Conservation (phyloP, 208 protist species). For the Acanthamoeba lenticulata region DNA sequence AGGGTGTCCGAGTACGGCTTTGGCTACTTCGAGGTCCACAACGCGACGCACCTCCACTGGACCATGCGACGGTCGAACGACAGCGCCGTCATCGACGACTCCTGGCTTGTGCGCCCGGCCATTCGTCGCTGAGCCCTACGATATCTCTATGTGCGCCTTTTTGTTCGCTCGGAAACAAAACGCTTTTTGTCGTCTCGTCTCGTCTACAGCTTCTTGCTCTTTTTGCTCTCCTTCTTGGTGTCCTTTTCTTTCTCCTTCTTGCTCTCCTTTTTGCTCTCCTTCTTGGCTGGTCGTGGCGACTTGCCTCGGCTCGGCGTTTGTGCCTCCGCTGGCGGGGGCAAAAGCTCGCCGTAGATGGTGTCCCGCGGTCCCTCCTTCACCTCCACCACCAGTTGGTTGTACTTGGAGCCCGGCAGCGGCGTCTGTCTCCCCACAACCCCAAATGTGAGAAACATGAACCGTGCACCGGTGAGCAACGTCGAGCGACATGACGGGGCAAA, state of each 20-base stretch:
- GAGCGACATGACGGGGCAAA: neutral
- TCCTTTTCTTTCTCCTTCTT: neutral
- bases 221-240: neutral
- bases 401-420: neutral
- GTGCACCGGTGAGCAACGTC: neutral
- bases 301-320: neutral
- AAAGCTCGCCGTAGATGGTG: neutral
- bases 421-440: no score
- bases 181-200: no score
- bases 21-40: constrained; percentile 50
- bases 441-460: no score
- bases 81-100: constrained; percentile 6
- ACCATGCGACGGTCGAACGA: constrained; percentile 3
- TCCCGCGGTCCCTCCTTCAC: neutral
- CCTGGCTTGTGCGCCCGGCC: constrained; percentile 3
- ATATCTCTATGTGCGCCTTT: no score
- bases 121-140: neutral
- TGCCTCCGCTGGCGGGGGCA: neutral
- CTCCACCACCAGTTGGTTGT: neutral
- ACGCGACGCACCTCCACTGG: constrained; percentile 40
- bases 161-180: no score
- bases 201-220: neutral
- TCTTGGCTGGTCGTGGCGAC: neutral
- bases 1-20: constrained; percentile 45
- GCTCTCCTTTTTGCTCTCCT: neutral